Conservation (phyloP, 495 filamentous ascomycete species). For the Aspergillus homomorphus region DNA sequence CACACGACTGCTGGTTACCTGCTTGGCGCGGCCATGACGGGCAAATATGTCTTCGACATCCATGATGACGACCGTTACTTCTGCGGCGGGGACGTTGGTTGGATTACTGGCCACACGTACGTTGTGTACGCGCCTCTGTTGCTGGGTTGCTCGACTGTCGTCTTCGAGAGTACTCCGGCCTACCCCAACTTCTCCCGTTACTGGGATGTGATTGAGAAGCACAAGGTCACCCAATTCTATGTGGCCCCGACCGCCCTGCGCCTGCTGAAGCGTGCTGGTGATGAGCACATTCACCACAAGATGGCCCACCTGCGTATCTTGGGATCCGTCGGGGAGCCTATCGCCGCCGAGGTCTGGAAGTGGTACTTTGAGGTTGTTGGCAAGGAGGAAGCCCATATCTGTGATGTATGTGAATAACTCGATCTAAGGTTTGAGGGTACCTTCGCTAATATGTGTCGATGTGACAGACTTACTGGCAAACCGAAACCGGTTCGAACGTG, state of each 20-base stretch:
- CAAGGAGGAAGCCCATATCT: constrained; percentile 87
- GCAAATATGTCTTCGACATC: constrained; percentile 98
- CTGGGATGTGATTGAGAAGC: constrained; percentile 96
- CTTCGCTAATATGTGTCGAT: not conserved
- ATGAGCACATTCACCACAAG: constrained; percentile 81
- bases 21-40: constrained; percentile 85
- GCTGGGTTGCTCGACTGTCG: constrained; percentile 88
- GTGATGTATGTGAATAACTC: constrained; percentile 68
- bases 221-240: constrained; percentile 96
- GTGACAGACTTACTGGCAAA: constrained; percentile 97
- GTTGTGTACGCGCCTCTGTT: constrained; percentile 95
- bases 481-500: constrained; percentile 94
- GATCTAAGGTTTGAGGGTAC: constrained; percentile 4
- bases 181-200: constrained; percentile 98
- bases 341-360: constrained; percentile 98
- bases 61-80: constrained; percentile 92
- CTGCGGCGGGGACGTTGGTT: constrained; percentile 97
- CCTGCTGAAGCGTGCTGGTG: constrained; percentile 89
- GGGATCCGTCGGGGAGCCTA: constrained; percentile 97
- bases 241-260: constrained; percentile 94
- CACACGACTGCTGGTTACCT: constrained; percentile 96
- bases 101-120: constrained; percentile 99
- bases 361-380: constrained; percentile 98
- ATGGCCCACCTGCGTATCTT: constrained; percentile 89
- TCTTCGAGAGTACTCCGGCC: constrained; percentile 98